These are phyloP conservation scores for Triadica sebifera DNA, from an alignment of 345 rosid species.

Conservation along the genomic window DNA sequence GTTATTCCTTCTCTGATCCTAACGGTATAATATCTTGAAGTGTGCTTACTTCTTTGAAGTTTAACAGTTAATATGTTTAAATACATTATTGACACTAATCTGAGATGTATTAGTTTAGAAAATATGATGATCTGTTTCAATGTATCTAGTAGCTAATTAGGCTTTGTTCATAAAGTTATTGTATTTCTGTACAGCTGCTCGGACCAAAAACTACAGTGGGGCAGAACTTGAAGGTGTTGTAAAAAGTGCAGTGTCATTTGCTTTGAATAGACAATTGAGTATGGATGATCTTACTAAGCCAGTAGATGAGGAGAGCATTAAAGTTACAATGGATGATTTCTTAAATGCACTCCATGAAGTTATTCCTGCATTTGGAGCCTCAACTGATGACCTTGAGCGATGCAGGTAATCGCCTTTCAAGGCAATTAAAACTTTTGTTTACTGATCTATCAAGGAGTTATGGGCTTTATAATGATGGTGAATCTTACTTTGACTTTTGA, in stretches of 20 bases:
- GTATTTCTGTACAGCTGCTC: constrained; percentile 67
- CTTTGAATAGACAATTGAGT: constrained; percentile 88
- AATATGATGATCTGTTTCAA: not conserved
- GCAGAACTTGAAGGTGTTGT: constrained; percentile 99
- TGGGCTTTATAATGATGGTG: not conserved
- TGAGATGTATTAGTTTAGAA: not conserved
- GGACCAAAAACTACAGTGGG: constrained; percentile 95
- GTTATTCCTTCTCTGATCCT: too few relatives aligned
- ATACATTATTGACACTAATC: not conserved
- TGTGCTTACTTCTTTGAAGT: too few relatives aligned
- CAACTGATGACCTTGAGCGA: constrained; percentile 90
- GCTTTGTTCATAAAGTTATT: constrained; percentile 1
- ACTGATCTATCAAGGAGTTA: not conserved
- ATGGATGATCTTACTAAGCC: constrained; percentile 96
- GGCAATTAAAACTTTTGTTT: not conserved
- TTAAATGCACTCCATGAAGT: constrained; percentile 72
- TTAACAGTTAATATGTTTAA: not conserved
- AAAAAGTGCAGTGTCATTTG: constrained; percentile 97
- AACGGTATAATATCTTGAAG: too few relatives aligned
- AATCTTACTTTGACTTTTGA: not conserved
- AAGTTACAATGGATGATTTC: constrained; percentile 93
- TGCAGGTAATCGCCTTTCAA: constrained; percentile 57
- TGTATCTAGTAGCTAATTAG: not conserved
- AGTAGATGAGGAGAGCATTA: constrained; percentile 93
- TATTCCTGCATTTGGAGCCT: constrained; percentile 95